These are phyloP conservation scores for Lathyrus tuberosus DNA, from an alignment of 306 rosid genomes.

Conservation along the genomic window DNA sequence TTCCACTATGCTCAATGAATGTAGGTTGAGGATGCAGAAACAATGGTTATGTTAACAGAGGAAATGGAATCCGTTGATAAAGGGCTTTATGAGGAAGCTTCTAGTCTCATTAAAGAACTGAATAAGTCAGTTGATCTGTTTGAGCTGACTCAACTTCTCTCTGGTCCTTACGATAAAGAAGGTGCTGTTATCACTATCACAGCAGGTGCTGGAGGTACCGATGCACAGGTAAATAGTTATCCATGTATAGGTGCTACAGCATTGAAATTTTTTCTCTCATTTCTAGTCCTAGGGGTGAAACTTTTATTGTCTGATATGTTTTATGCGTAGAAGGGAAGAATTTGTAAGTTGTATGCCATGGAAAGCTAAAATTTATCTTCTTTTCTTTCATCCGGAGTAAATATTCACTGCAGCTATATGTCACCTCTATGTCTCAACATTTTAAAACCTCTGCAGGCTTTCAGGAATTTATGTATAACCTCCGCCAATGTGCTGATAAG, in stretches of 20 bases:
- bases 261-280: slow-evolving; percentile 18
- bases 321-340: slow-evolving; percentile 22
- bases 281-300: slow-evolving; percentile 26
- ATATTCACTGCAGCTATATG: slow-evolving; percentile 22
- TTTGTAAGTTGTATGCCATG: slow-evolving; percentile 12
- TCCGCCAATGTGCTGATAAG: slow-evolving; percentile 4
- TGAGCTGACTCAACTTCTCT: slow-evolving; percentile 93
- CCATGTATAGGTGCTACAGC: slow-evolving; percentile 16
- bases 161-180: slow-evolving; percentile 95
- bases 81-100: slow-evolving; percentile 89
- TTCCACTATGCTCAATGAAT: slow-evolving; percentile 28
- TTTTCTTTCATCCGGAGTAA: slow-evolving; percentile 3
- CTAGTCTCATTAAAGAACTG: slow-evolving; percentile 69
- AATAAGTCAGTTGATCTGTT: slow-evolving; percentile 79
- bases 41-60: slow-evolving; percentile 82
- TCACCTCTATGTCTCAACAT: slow-evolving; percentile 4
- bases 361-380: slow-evolving; percentile 1
- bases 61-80: slow-evolving; percentile 83
- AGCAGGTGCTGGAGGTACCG: slow-evolving; percentile 99
- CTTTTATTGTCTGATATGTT: not conserved
- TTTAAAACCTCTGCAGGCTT: slow-evolving; percentile 15
- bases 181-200: slow-evolving; percentile 83
- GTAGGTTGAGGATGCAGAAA: slow-evolving; percentile 96
- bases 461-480: slow-evolving; percentile 26
- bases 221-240: slow-evolving; percentile 82